Evolutionary conservation across 1,284 basidiomycete species (phyloP), one percentile per base, ranked within the genome.

Genomic region (Trichosporon asahii): DNA sequence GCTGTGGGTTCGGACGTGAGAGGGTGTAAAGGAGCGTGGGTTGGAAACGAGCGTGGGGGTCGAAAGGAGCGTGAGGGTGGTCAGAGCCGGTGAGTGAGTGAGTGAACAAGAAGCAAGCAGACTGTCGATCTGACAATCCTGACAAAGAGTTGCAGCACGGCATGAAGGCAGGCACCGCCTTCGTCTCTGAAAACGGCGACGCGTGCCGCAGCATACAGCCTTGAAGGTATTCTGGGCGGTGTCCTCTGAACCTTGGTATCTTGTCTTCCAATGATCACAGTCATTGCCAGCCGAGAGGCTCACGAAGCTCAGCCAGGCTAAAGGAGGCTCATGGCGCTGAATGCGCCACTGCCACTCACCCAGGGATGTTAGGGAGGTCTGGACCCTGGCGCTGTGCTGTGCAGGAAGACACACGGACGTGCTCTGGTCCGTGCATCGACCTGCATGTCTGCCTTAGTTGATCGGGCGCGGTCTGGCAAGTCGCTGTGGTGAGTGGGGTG

Each of bases 71-170:
- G 46, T 49, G 46, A 21, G 46, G 33, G 61, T 33, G 33, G 60
- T 33, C 40, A 44, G 15, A 44, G 40, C 40, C 44, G 53, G 66
- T 18, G 68, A 70, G 67, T 25, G 29, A 53, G 40, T 29, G 27
- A 44, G 6, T 9, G 18, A n/a, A n/a, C 18, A n/a, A 6, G 5
- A n/a, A 6, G 40, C 15, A 4, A n/a, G 2, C 15, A 44, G 6
- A 15, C 37, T 18, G 11, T 4, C 37, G 15, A 40, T 9, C 9
- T 37, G 11, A 44, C 40, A 44, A 12, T 40, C 37, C 37, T n/a
- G n/a, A n/a, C n/a, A n/a, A n/a, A n/a, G n/a, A n/a, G n/a, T n/a
- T n/a, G n/a, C n/a, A n/a, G n/a, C n/a, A n/a, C n/a, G n/a, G n/a
- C n/a, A n/a, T 9, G 37, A 5, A 40, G 31, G 4, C 31, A 33